Base-by-base conservation (phyloP, 2,329 filamentous ascomycete species). In the Rhynchosporium secalis region DNA sequence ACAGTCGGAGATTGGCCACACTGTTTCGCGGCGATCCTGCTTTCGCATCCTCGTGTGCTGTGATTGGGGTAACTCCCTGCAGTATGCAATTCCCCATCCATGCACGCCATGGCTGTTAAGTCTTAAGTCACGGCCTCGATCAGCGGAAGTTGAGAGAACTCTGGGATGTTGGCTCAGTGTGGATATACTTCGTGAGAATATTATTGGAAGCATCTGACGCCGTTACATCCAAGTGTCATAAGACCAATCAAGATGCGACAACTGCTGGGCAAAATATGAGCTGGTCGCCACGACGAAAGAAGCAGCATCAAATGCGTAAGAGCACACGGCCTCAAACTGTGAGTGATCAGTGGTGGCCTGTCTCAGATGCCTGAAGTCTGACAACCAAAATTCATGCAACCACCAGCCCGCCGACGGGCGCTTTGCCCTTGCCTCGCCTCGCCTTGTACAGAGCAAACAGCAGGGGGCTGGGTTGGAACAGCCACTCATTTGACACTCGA, bases 11-110 rank as follows among this genome's bases (percentile, higher is more conserved):
- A 72, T 72, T 72, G 70, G 67, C 63, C 52, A 59, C 61, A 63
- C 59, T 58, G 63, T 63, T 65, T 60, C 46, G 48, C 47, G 66
- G 33, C 56, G 69, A 70, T 69, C 66, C 63, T 65, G 56, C 63
- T 64, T 61, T 66, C 56, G n/a, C 38, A 55, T 20, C 29, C 40
- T 20, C 28, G 20, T 40, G 26, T 48, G 63, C 62, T 64, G 62
- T 65, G 58, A 56, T 70, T 70, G 69, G 71, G 69, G 71, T 69
- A 71, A 71, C 69, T 71, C 68, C 63, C 61, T 71, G 69, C 69
- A 70, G 69, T 64, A 57, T 61, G 57, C 64, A 61, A 64, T 64
- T 61, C 56, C 64, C 61, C 51, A 60, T 63, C 62, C 61, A 64
- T 60, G 43, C 59, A 31, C 48, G 33, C 60, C 20, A 58, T 45